Percentiles rank a stretch among this genome's conserved stretches.
Conservation (phyloP, 2,329 filamentous ascomycete genomes). For the Colletotrichum sp. region DNA sequence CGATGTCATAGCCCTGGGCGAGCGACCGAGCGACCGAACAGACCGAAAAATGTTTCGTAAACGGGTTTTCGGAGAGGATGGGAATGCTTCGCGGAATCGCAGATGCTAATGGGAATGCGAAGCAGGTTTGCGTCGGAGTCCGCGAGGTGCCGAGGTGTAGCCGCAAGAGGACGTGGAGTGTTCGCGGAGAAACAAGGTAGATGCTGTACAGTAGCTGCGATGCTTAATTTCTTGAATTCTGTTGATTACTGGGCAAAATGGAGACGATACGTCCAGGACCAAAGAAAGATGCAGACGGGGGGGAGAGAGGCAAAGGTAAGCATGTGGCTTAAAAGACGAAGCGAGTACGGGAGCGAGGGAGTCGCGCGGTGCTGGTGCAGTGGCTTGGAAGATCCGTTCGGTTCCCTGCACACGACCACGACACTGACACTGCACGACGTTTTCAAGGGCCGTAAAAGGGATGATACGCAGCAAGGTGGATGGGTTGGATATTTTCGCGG, state of each 20-base stretch:
- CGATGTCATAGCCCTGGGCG: slow-evolving; percentile 13
- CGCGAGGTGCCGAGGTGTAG: background rate
- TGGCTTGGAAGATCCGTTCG: background rate
- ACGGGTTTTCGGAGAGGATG: background rate
- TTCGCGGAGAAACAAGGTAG: slow-evolving; percentile 9
- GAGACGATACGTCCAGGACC: background rate
- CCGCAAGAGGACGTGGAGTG: background rate
- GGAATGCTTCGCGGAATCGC: background rate
- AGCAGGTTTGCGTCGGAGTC: background rate
- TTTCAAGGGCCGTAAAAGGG: background rate
- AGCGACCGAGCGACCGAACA: background rate
- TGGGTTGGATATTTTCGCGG: background rate
- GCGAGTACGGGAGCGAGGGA: background rate
- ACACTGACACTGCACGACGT: background rate
- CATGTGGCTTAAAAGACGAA: slow-evolving; percentile 6
- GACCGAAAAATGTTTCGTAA: background rate
- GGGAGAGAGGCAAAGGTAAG: background rate
- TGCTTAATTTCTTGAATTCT: background rate
- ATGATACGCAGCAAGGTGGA: background rate
- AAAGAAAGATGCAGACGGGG: background rate
- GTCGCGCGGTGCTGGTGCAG: background rate
- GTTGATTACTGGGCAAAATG: background rate
- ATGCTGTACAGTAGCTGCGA: background rate
- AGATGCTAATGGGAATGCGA: background rate
- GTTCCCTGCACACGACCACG: background rate